phyloP scores from a whole-genome alignment of 2,329 filamentous ascomycete genomes.

The Penicillium sp. region DNA sequence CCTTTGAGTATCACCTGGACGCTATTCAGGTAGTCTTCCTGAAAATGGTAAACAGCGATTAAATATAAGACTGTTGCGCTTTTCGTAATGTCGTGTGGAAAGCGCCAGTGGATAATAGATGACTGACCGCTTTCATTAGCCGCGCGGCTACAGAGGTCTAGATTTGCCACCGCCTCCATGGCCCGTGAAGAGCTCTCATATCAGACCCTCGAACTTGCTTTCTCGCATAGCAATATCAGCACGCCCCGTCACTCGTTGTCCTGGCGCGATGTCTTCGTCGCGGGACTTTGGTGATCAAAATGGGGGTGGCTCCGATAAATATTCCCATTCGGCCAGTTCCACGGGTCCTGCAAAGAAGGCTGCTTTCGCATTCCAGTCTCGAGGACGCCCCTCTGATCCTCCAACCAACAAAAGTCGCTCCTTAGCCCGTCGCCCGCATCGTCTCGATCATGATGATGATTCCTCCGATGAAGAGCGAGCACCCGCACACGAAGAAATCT shows the following conservation, averaged over 20 bases:
- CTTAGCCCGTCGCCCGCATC: conserved; percentile 37
- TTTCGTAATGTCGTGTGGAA: no score
- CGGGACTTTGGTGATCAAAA: conserved; percentile 8
- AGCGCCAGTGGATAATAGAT: not conserved
- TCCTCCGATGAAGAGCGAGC: conserved; percentile 55
- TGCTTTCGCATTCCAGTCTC: conserved; percentile 39
- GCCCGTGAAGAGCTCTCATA: conserved; percentile 17
- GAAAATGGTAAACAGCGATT: no score
- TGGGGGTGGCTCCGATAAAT: conserved; percentile 34
- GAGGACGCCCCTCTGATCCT: conserved; percentile 23
- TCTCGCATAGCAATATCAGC: not conserved
- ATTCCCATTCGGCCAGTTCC: conserved; percentile 46
- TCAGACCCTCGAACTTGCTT: conserved; percentile 13
- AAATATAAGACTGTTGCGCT: no score
- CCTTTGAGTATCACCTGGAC: no score
- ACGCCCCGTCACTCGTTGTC: not conserved
- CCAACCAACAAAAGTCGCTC: conserved; percentile 22
- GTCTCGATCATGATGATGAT: conserved; percentile 52
- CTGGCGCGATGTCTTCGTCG: conserved; percentile 27
- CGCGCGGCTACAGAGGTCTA: conserved; percentile 16
- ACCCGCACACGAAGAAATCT: conserved; percentile 51
- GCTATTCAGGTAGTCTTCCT: no score
- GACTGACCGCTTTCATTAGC: not conserved
- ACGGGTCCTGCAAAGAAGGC: conserved; percentile 39
- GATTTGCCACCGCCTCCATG: conserved; percentile 30